These are phyloP conservation scores for Centrapalus pauciflorus DNA, from an alignment of 129 eudicot species.

Conservation along the genomic window DNA sequence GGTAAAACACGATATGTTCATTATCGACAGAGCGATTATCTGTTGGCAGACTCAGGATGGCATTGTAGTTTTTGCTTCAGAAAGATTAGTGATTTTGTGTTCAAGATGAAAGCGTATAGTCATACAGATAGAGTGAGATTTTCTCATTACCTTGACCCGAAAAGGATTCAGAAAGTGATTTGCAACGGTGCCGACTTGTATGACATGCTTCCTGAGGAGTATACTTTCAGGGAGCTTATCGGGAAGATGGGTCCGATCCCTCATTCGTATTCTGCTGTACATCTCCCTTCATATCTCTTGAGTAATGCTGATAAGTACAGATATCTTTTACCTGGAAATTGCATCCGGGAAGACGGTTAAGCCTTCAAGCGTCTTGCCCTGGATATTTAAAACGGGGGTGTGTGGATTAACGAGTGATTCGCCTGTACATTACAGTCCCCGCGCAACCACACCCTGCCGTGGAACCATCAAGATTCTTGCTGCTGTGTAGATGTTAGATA, in stretches of 20 bases:
- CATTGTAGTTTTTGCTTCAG: slow-evolving; percentile 85
- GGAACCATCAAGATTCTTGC: not conserved
- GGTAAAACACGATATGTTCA: slow-evolving; percentile 66
- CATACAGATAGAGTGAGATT: slow-evolving; percentile 65
- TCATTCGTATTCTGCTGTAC: slow-evolving; percentile 57
- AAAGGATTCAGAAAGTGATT: slow-evolving; percentile 59
- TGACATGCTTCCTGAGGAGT: slow-evolving; percentile 82
- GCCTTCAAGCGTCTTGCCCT: not conserved
- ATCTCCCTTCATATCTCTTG: slow-evolving; percentile 55
- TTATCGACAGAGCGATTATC: slow-evolving; percentile 53
- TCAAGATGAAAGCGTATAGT: slow-evolving; percentile 83
- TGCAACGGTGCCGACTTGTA: slow-evolving; percentile 59
- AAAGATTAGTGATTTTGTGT: slow-evolving; percentile 56
- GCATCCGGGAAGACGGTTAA: slow-evolving; percentile 50
- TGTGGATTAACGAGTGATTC: not conserved
- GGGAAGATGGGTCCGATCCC: slow-evolving; percentile 83
- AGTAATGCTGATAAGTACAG: slow-evolving; percentile 47
- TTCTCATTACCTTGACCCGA: slow-evolving; percentile 52
- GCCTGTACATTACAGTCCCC: slow-evolving; percentile 3
- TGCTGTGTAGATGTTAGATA: slow-evolving; percentile 1
- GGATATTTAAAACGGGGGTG: not conserved
- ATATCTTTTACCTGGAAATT: slow-evolving; percentile 74
- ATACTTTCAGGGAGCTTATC: slow-evolving; percentile 61
- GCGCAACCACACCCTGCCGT: not conserved
- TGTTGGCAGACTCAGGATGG: slow-evolving; percentile 77